Conservation (phyloP, 169 alveolate species). For the Amoebophrya sp. region DNA sequence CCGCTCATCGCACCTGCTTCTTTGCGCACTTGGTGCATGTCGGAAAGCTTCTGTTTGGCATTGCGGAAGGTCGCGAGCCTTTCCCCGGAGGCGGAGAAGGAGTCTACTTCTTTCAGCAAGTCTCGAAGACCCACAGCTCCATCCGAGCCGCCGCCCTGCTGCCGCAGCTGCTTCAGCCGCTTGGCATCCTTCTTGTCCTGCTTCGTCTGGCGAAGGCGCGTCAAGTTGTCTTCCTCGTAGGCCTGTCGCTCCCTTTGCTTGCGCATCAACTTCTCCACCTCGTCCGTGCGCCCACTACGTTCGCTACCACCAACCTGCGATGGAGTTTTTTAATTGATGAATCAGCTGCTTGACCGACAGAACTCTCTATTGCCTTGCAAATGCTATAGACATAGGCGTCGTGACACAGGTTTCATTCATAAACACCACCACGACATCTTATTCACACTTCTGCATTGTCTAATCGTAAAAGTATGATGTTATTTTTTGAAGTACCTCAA, state of each 20-base stretch:
- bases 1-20: background rate
- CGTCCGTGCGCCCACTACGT: background rate
- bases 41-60: background rate
- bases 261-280: background rate
- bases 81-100: background rate
- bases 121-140: background rate
- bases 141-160: background rate
- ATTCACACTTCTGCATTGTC: no score
- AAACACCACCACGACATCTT: no score
- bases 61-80: background rate
- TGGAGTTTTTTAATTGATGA: no score
- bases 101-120: background rate
- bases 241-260: background rate
- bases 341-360: no score
- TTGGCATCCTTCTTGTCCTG: background rate
- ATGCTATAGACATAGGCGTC: no score
- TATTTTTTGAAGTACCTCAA: background rate
- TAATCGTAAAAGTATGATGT: no score
- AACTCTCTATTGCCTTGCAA: no score
- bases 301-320: background rate
- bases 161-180: slow-evolving; percentile 2
- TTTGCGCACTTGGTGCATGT: background rate
- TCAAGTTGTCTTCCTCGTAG: background rate
- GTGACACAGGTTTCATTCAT: no score
- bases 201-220: background rate